Evolutionary conservation across 768 basidiomycete species (phyloP).

Genomic region (Cyathus striatus): DNA sequence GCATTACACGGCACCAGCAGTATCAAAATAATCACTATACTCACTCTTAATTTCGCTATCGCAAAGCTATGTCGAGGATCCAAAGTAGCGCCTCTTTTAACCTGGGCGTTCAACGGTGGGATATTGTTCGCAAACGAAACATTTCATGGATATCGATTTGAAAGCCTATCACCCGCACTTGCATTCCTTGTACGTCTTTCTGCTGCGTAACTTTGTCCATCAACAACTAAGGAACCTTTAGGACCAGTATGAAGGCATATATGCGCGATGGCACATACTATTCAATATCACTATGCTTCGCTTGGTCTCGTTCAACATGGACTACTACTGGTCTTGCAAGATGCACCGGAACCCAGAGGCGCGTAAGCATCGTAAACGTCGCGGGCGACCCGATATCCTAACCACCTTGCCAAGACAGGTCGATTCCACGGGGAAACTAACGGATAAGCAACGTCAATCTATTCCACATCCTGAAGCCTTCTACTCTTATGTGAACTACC

Average conservation of each 20-base stretch:
- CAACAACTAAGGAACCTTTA: constrained; percentile 19
- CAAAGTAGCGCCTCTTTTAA: constrained; percentile 42
- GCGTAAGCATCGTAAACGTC: constrained; percentile 14
- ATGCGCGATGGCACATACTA: constrained; percentile 88
- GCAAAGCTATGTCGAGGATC: constrained; percentile 40
- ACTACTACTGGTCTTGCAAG: constrained; percentile 80
- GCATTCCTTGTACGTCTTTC: constrained; percentile 52
- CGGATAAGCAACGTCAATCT: constrained; percentile 57
- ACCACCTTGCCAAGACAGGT: constrained; percentile 12
- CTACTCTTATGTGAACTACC: constrained; percentile 69
- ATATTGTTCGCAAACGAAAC: constrained; percentile 77
- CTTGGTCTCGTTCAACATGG: constrained; percentile 89
- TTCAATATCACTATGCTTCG: constrained; percentile 98
- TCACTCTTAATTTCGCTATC: constrained; percentile 65
- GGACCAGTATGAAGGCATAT: constrained; percentile 68
- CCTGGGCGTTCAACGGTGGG: constrained; percentile 75
- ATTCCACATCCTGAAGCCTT: constrained; percentile 47
- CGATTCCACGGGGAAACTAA: constrained; percentile 17
- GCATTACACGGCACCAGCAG: constrained; percentile 78
- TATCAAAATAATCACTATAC: constrained; percentile 72
- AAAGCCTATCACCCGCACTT: constrained; percentile 47
- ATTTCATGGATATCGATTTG: constrained; percentile 70
- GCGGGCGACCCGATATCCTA: background rate
- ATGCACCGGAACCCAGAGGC: constrained; percentile 36
- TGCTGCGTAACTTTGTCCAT: background rate